Conservation (phyloP, 768 basidiomycete species). For the Mycena maculata region DNA sequence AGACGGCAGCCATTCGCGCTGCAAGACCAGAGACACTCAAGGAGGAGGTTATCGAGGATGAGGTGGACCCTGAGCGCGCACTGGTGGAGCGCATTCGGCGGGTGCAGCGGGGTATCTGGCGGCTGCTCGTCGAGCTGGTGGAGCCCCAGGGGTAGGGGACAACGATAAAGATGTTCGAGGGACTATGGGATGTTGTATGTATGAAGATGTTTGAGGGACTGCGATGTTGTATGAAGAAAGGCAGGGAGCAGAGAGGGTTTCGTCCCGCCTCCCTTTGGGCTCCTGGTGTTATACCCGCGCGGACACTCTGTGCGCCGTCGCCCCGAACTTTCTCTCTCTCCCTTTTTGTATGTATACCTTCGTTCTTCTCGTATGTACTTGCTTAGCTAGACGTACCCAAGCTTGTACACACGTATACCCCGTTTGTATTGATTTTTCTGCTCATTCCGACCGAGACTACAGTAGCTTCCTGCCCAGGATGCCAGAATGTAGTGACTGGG, state of each 20-base stretch:
- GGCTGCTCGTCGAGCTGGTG: not conserved
- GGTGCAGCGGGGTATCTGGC: not conserved
- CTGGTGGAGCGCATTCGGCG: no score
- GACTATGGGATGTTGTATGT: no score
- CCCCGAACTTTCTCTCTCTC: not conserved
- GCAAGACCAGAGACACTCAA: no score
- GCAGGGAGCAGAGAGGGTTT: conserved; percentile 17
- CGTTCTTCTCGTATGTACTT: not conserved
- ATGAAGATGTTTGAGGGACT: not conserved
- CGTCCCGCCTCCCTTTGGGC: not conserved
- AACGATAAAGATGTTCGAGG: not conserved
- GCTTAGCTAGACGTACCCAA: not conserved
- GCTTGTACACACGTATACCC: not conserved
- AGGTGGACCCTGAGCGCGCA: no score
- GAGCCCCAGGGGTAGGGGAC: not conserved
- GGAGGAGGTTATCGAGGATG: not conserved
- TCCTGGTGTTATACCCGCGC: conserved; percentile 22
- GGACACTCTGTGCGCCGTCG: conserved; percentile 21
- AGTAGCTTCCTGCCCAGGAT: no score
- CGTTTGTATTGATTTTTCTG: no score
- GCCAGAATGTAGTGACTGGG: conserved; percentile 67
- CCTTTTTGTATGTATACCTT: not conserved
- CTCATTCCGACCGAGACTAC: no score
- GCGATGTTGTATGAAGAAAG: not conserved
- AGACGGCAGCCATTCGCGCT: no score